Evolutionary conservation across 2,329 filamentous ascomycete species (phyloP), one percentile per base, ranked within the genome.

Genomic region (Cryphonectria carpinicola): DNA sequence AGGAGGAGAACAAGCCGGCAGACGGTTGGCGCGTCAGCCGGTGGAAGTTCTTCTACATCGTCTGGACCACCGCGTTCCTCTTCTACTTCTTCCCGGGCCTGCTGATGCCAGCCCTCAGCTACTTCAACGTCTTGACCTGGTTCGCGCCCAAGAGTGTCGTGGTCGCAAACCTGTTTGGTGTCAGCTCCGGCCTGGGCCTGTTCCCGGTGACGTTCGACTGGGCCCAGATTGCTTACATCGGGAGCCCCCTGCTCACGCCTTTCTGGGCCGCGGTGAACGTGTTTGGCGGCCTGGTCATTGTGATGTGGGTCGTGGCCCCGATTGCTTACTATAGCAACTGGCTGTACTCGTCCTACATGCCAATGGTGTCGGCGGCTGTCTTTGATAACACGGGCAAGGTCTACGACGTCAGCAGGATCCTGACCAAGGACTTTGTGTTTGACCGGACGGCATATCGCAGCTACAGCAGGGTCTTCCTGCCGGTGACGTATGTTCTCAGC

Each of bases 121-220:
- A 95, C 80, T 97, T 97, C 84, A 97, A 90, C 78, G 91, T 95
- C 73, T 84, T 97, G 71, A 97, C 94, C 19, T 97, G 93, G 93
- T 93, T 95, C 79, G 92, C 92, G 3, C 94, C 94, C 0, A 90
- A 94, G 74, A 97, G 92, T 75, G 92, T 96, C n/a, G 89, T 97
- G 3, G 84, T 97, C 61, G 92, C 94, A 41, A 97, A 97, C 79
- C 83, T 97, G 74, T 97, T 97, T 77, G 94, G 94, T 22, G 92
- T 95, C 22, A 88, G 90, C n/a, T 95, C 93, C 1, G 94, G 94
- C 2, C 86, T 97, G 19, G 93, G 93, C 0, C 82, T 97, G 46
- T 94, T 97, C 73, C 94, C 94, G 0, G 79, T 97, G 76, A 97
- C 94, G 0, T 97, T 97, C 77, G 94, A 97, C 82, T 97, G 94